Percentiles rank a stretch among this genome's conserved stretches.
Conservation (phyloP, 2,329 filamentous ascomycete species). For the Aphanoascus verrucosus region DNA sequence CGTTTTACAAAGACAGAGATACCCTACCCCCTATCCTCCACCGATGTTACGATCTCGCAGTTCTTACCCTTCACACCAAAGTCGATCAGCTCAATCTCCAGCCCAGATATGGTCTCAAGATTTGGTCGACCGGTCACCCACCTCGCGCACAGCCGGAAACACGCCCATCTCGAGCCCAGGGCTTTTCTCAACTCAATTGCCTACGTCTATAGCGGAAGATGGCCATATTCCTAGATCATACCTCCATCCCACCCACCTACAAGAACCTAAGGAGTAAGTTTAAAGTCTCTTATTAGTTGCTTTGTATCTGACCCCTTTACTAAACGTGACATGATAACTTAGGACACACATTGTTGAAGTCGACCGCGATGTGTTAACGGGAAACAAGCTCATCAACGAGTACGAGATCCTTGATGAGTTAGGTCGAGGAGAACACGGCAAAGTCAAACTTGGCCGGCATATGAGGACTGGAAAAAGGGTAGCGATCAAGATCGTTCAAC, state of each 20-base stretch:
- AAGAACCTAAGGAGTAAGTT: constrained; percentile 64
- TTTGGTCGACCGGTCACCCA: constrained; percentile 19
- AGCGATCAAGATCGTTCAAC: constrained; percentile 96
- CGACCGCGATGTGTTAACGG: constrained; percentile 77
- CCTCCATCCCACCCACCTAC: constrained; percentile 59
- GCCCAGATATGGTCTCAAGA: constrained; percentile 18
- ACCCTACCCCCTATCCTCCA: constrained; percentile 31
- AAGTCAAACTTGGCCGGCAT: constrained; percentile 88
- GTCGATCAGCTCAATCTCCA: constrained; percentile 21
- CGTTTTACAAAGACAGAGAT: constrained; percentile 35
- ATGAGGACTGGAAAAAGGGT: constrained; percentile 65
- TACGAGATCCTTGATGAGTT: constrained; percentile 97
- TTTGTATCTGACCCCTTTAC: constrained; percentile 8
- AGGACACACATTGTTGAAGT: constrained; percentile 85
- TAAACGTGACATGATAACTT: constrained; percentile 5
- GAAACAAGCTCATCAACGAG: constrained; percentile 92
- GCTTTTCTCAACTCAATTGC: constrained; percentile 32
- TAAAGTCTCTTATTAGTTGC: constrained; percentile 5
- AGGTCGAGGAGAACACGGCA: constrained; percentile 89
- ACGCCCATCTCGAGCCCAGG: constrained; percentile 40
- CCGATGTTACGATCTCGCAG: constrained; percentile 34
- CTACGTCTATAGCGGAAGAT: constrained; percentile 29
- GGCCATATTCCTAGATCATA: constrained; percentile 46
- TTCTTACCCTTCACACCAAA: constrained; percentile 35
- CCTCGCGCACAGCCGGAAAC: constrained; percentile 36